Evolutionary conservation across 2,329 filamentous ascomycete species (phyloP), one percentile per base, ranked within the genome.

Genomic region (Calonectria honghensis): DNA sequence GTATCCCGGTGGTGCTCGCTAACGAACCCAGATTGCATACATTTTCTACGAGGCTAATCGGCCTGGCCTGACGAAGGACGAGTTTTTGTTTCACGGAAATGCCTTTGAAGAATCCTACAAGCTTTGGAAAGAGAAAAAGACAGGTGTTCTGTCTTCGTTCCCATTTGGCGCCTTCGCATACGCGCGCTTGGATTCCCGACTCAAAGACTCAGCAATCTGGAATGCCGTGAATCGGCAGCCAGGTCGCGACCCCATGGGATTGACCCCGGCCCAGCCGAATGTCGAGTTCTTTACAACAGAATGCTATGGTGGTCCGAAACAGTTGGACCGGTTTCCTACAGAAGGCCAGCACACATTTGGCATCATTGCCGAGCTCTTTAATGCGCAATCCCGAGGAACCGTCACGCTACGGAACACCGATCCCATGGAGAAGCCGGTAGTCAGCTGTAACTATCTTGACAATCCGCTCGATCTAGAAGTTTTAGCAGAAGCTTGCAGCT

Each of bases 161-260:
- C 91, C 91, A 6, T 93, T 93, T 68, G 92, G 92, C 41, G 86
- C 87, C 13, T 92, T 93, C 67, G 91, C 88, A 14, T 94, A 88
- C 77, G 89, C 91, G 5, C 88, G 91, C n/a, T 85, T 93, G 0
- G 91, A 92, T 73, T 87, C 91, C 6, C 89, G 91, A 11, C 87
- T 93, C 0, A 83, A 87, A 57, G 85, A 91, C 76, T 88, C 89
- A 1, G 84, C 87, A 3, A 78, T 91, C 6, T 93, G 92, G 92
- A 85, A 85, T 3, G 83, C 86, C 4, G 88, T 90, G 0, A 82
- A 86, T 0, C 85, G 88, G 6, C 68, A 84, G 48, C 81, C 85
- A 27, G 89, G 89, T 4, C 89, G 91, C 4, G 92, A 93, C 77
- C 91, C 92, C 0, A 93, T 94, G 91, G 90, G 89, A 24, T 83